Evolutionary conservation across 768 basidiomycete genomes (phyloP), one percentile per base, ranked within the genome.

Genomic region (Calvatia gigantea): DNA sequence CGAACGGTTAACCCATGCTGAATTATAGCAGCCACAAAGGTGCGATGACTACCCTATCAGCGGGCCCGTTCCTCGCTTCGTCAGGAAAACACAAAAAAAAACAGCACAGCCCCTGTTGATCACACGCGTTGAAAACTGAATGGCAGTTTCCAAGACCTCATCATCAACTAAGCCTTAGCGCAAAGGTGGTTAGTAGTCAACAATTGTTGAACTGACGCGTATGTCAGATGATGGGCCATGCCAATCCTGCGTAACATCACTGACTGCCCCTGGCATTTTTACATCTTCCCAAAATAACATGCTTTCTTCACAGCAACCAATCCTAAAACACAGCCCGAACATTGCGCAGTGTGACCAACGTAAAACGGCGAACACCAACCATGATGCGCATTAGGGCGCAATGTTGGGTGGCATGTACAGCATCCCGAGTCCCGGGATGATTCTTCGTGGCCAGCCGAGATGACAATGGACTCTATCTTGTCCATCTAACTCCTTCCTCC

Each of bases 391-490:
- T 43, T 32, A 44, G 41, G 41, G 41, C 42, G 19, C 31, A 7
- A 29, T 31, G 31, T 2, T 32, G 31, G 9, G 17, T 48, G 41
- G 31, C 37, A 41, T 41, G 21, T 51, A 41, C 50, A 53, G 25
- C 17, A 29, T 33, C 41, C 31, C 8, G 35, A 14, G 31, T 21
- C 11, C 21, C 17, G n/a, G 25, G 25, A 21, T 42, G 41, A 28
- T 43, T 53, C 28, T 33, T 43, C 39, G 21, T 37, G 27, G 25
- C 41, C 51, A 53, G 51, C 51, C 37, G 51, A 25, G 33, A 21
- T n/a, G 31, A 31, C 51, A 32, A 42, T 11, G 35, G 31, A 28
- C 51, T 9, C 19, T 31, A 31, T 21, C 19, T 25, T 25, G 6
- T 21, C 33, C 33, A 12, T 41, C 29, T 41, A 31, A 29, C 50